These are phyloP conservation scores for Pythium grandisporangium DNA, from an alignment of 352 stramenopile genomes.

Conservation along the genomic window DNA sequence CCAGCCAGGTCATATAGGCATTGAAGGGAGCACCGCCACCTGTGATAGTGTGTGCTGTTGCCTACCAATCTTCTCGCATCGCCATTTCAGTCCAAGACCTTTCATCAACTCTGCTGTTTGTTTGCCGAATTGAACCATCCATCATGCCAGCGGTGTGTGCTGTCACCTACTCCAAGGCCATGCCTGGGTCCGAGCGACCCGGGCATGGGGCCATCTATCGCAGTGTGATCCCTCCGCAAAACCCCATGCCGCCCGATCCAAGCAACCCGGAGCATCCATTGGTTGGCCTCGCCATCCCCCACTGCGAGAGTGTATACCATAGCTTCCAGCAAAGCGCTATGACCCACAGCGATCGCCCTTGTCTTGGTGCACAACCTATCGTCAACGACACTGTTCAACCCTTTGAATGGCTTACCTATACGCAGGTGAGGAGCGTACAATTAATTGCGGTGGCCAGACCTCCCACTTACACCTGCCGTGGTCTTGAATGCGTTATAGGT, in stretches of 20 bases:
- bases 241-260: slow-evolving; percentile 21
- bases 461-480: too few species aligned
- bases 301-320: slow-evolving; percentile 36
- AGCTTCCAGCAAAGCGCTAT: slow-evolving; percentile 24
- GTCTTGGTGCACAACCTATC: slow-evolving; percentile 29
- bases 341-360: slow-evolving; percentile 18
- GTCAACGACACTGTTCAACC: slow-evolving; percentile 16
- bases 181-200: slow-evolving; percentile 29
- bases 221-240: slow-evolving; percentile 12
- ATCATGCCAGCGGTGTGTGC: slow-evolving; percentile 22
- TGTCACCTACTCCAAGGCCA: slow-evolving; percentile 30
- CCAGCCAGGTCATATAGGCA: too few species aligned
- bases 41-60: too few species aligned
- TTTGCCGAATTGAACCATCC: neutral
- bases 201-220: slow-evolving; percentile 38
- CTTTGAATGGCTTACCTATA: slow-evolving; percentile 57
- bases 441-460: too few species aligned
- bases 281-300: slow-evolving; percentile 22
- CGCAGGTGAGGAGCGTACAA: slow-evolving; percentile 25
- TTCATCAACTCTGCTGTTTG: too few species aligned
- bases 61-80: too few species aligned
- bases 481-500: too few species aligned
- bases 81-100: too few species aligned
- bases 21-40: too few species aligned
- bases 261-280: slow-evolving; percentile 22